Evolutionary conservation across 2,329 filamentous ascomycete genomes (phyloP).

Genomic region (Colletotrichum sp.): DNA sequence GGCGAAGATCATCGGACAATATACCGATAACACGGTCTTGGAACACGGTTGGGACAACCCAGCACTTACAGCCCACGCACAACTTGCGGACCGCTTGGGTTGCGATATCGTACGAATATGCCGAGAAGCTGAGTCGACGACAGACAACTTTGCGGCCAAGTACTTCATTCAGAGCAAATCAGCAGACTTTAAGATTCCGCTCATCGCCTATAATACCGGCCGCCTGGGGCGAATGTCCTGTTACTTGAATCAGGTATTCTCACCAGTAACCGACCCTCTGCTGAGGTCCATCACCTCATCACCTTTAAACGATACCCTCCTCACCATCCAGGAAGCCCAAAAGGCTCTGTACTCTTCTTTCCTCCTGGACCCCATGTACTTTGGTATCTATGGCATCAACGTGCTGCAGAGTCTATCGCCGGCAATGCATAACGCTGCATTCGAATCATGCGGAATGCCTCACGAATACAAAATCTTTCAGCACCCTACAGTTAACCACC

Average conservation of each 20-base stretch:
- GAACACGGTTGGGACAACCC: slow-evolving; percentile 59
- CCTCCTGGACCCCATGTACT: slow-evolving; percentile 70
- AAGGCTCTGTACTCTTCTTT: slow-evolving; percentile 70
- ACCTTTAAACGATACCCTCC: slow-evolving; percentile 17
- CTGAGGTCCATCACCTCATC: slow-evolving; percentile 21
- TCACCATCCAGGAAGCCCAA: slow-evolving; percentile 69
- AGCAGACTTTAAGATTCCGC: slow-evolving; percentile 50
- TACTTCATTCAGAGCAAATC: slow-evolving; percentile 54
- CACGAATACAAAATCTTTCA: slow-evolving; percentile 70
- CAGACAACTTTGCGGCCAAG: slow-evolving; percentile 67
- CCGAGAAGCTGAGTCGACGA: slow-evolving; percentile 56
- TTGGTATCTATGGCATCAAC: slow-evolving; percentile 75
- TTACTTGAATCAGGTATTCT: slow-evolving; percentile 69
- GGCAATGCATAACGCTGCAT: slow-evolving; percentile 77
- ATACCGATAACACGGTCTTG: slow-evolving; percentile 43
- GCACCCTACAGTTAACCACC: slow-evolving; percentile 62
- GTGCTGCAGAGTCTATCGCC: slow-evolving; percentile 76
- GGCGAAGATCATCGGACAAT: slow-evolving; percentile 67
- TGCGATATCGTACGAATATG: slow-evolving; percentile 69
- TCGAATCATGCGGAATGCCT: slow-evolving; percentile 69
- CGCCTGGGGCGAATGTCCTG: slow-evolving; percentile 66
- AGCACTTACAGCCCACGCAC: slow-evolving; percentile 60
- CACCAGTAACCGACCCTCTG: slow-evolving; percentile 57
- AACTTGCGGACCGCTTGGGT: slow-evolving; percentile 58
- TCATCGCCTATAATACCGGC: slow-evolving; percentile 71